These are phyloP conservation scores for Goniomonas avonlea DNA, from an alignment of 78 protist species.

Conservation along the genomic window DNA sequence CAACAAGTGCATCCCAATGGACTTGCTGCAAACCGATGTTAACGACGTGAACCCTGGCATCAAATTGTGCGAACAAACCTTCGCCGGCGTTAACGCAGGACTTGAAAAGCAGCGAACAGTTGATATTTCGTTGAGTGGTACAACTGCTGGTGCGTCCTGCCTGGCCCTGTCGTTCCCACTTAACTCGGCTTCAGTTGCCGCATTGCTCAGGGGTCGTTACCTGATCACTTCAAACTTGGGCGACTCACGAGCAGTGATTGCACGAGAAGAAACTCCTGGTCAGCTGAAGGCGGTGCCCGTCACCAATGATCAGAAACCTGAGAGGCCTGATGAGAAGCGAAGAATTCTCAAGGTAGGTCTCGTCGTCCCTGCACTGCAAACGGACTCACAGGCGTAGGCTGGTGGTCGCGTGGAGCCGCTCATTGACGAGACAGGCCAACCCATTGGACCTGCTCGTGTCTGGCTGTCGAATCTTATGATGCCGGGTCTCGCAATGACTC, in stretches of 20 bases:
- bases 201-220: not conserved
- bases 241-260: not conserved
- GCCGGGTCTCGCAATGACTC: slow-evolving; percentile 14
- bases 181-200: not conserved
- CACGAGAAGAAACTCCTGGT: not conserved
- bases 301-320: slow-evolving; percentile 7
- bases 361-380: no score
- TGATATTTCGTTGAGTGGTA: not conserved
- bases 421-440: not conserved
- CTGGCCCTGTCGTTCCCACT: not conserved
- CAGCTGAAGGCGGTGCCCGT: not conserved
- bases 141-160: slow-evolving; percentile 11
- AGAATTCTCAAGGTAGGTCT: not conserved
- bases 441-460: slow-evolving; percentile 3
- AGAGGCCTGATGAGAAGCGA: not conserved
- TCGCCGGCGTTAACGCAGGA: not conserved
- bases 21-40: no score
- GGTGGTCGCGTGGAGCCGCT: slow-evolving; percentile 9
- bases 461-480: slow-evolving; percentile 14
- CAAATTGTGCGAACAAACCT: no score
- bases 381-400: not conserved
- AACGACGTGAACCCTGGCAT: no score
- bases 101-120: not conserved
- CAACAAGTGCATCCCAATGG: no score
- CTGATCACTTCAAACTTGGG: not conserved